These are phyloP conservation scores for Agaricales sp. DNA, from an alignment of 1,284 basidiomycete species.

Conservation along the genomic window DNA sequence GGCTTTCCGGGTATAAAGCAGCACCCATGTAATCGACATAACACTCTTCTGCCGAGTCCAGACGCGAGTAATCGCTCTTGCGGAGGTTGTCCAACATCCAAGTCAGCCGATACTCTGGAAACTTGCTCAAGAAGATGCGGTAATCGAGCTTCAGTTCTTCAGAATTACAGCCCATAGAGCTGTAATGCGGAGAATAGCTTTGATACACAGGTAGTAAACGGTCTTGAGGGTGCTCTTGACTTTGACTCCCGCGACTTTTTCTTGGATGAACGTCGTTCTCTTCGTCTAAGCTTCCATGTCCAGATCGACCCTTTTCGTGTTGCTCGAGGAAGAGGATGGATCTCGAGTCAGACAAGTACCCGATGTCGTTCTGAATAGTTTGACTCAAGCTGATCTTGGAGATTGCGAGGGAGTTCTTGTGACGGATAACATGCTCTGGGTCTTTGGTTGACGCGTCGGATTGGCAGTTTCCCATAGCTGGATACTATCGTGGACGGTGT, in stretches of 20 bases:
- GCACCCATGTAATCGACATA: conserved; percentile 83
- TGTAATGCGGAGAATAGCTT: background rate
- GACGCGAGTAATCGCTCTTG: conserved; percentile 54
- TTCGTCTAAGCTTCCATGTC: background rate
- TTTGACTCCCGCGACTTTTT: background rate
- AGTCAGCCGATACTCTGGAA: conserved; percentile 42
- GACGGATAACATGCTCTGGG: background rate
- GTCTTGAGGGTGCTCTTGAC: background rate
- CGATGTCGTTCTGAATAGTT: background rate
- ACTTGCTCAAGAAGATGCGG: background rate
- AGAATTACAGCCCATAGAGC: background rate
- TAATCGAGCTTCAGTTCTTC: background rate
- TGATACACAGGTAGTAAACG: background rate
- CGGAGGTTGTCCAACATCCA: conserved; percentile 65
- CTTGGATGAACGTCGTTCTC: too few species aligned
- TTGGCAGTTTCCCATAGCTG: background rate
- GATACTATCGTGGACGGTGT: too few species aligned
- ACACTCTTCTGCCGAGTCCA: conserved; percentile 52
- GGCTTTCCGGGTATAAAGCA: conserved; percentile 63
- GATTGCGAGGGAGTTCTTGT: background rate
- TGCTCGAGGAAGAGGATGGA: background rate
- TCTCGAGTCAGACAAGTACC: background rate
- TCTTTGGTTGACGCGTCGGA: background rate
- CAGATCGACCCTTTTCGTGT: background rate
- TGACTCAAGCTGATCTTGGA: background rate